These are phyloP conservation scores for Porcisia hertigi DNA, from an alignment of 208 protist species.

Conservation along the genomic window DNA sequence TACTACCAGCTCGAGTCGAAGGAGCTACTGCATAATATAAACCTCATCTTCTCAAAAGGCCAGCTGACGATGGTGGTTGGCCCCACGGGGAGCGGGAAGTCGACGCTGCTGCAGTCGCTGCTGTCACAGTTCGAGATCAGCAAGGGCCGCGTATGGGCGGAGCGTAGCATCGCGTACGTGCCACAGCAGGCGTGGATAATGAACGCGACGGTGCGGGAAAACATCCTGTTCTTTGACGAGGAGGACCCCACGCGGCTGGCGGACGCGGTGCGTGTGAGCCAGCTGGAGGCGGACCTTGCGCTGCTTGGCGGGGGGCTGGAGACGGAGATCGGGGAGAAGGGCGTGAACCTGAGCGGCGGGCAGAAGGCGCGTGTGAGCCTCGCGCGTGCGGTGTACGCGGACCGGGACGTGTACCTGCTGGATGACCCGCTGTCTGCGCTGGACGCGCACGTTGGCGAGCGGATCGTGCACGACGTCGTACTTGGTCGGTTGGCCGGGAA, in stretches of 20 bases:
- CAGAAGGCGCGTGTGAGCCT: constrained; percentile 88
- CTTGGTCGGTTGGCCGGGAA: constrained; percentile 66
- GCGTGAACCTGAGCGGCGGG: constrained; percentile 89
- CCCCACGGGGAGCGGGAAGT: constrained; percentile 79
- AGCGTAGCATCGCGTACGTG: constrained; percentile 81
- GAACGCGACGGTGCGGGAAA: constrained; percentile 90
- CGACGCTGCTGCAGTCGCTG: constrained; percentile 58
- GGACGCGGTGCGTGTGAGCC: constrained; percentile 50
- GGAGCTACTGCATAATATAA: constrained; percentile 48
- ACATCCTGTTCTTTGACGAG: constrained; percentile 90
- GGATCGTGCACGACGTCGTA: constrained; percentile 50
- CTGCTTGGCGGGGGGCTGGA: constrained; percentile 79
- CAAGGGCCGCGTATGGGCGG: constrained; percentile 33
- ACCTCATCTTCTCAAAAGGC: constrained; percentile 31
- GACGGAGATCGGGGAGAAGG: constrained; percentile 91
- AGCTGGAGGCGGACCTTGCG: constrained; percentile 85
- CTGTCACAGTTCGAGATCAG: constrained; percentile 42
- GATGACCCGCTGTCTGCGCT: constrained; percentile 94
- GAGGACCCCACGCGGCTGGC: constrained; percentile 55
- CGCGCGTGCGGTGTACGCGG: constrained; percentile 86
- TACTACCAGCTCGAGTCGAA: constrained; percentile 42
- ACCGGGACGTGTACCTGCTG: constrained; percentile 86
- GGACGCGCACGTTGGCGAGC: constrained; percentile 83
- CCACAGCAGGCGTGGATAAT: constrained; percentile 94
- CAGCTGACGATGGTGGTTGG: constrained; percentile 64